Evolutionary conservation across 495 filamentous ascomycete species (phyloP), one percentile per base, ranked within the genome.

Genomic region (Neurospora sp.): DNA sequence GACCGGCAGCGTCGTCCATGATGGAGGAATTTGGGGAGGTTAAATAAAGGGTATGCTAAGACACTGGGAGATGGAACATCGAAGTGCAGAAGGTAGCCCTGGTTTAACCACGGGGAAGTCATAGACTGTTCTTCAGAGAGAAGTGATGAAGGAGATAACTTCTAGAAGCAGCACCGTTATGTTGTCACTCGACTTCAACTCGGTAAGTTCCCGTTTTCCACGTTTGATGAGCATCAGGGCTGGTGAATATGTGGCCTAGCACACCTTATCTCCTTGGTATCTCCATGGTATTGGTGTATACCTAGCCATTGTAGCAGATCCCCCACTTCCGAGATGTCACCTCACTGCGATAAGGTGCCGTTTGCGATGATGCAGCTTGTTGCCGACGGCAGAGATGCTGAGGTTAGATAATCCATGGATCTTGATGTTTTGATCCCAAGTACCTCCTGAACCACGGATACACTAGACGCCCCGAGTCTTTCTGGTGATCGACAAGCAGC

Each of bases 1-100:
- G 85, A 40, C 85, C 88, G 59, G 83, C 75, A 69, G 86, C 79
- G 73, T 87, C 85, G 72, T 87, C 85, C 85, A 89, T 88, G 20
- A 41, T 75, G 68, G n/a, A 46, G 40, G 69, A 20, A 27, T 14
- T 46, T 40, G 37, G 42, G 38, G n/a, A 59, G 11, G n/a, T 27
- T 6, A 27, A 27, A 53, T 22, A 53, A 53, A 10, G 1, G n/a
- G 46, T 53, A 53, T 27, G 46, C 20, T 22, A 27, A 22, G 11
- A 27, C 11, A 27, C 48, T 46, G 18, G 18, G 46, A 27, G 10
- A 35, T 35, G 35, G 35, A 27, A 27, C 20, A 27, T 53, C 11
- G 20, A 53, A 20, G 20, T 53, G 11, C 10, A 22, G 46, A 53
- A 14, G 46, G 20, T 53, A 27, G 18, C 18, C 18, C 8, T 46